Conservation (phyloP, 164 flowering plant species). For the Pachysandra terminalis region DNA sequence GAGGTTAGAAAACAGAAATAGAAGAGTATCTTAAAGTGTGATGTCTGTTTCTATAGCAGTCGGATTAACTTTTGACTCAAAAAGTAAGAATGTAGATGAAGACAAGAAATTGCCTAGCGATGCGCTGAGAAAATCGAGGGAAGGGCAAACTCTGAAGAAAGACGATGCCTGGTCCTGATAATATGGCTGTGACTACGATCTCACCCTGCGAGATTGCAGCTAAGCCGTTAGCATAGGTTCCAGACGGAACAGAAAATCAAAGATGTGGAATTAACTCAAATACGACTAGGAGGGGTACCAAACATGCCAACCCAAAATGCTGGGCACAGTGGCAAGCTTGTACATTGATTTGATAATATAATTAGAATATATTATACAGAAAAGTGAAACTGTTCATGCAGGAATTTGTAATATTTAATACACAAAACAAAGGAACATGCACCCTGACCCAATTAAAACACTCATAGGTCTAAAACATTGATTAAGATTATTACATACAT, state of each 20-base stretch:
- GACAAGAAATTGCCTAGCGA: slow-evolving; percentile 51
- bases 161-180: slow-evolving; percentile 91
- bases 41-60: not conserved
- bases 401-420: no score
- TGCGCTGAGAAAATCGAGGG: slow-evolving; percentile 72
- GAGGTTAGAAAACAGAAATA: not conserved
- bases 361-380: no score
- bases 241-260: not conserved
- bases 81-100: not conserved
- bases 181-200: slow-evolving; percentile 54
- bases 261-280: not conserved
- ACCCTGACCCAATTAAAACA: no score
- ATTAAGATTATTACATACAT: no score
- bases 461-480: no score
- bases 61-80: not conserved
- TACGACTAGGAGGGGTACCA: not conserved
- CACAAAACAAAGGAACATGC: no score
- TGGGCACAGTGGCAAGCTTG: no score
- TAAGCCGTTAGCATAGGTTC: not conserved
- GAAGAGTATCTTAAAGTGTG: not conserved
- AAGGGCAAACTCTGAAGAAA: slow-evolving; percentile 91
- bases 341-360: not conserved
- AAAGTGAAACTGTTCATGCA: no score
- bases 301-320: not conserved
- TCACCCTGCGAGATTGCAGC: slow-evolving; percentile 47